A percentile compares a stretch with the other conserved stretches of the same genome.
Evolutionary conservation across 805 yeast species (phyloP).

Genomic region (Candida ortonii): DNA sequence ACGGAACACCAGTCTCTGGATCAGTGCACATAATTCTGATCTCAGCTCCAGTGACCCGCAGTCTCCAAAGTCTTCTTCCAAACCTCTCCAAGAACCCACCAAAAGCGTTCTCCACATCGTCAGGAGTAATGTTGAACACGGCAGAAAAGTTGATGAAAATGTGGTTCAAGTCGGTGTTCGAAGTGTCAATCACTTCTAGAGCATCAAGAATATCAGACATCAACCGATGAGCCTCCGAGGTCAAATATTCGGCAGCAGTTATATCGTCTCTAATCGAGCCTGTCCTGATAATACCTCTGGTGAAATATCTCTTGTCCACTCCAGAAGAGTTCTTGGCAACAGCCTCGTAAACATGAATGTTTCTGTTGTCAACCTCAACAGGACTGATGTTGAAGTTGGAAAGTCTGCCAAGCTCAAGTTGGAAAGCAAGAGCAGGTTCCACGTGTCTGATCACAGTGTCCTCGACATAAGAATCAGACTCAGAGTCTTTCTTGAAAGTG

Average conservation of each 20-base stretch:
- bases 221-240: constrained; percentile 93
- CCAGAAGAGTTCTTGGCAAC: constrained; percentile 85
- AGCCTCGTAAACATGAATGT: constrained; percentile 96
- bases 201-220: constrained; percentile 96
- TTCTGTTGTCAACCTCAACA: constrained; percentile 92
- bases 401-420: constrained; percentile 89
- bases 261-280: constrained; percentile 93
- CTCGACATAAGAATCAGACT: constrained; percentile 77
- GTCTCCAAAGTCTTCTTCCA: constrained; percentile 94
- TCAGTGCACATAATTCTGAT: constrained; percentile 94
- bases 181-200: constrained; percentile 87
- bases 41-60: constrained; percentile 96
- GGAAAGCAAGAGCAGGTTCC: constrained; percentile 98
- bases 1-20: constrained; percentile 79
- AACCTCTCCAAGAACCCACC: constrained; percentile 97
- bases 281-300: constrained; percentile 95
- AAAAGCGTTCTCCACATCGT: constrained; percentile 95
- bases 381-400: constrained; percentile 95
- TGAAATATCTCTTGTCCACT: constrained; percentile 91
- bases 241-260: constrained; percentile 87
- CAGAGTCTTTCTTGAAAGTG: constrained; percentile 61
- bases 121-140: constrained; percentile 89
- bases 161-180: constrained; percentile 94
- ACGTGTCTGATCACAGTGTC: constrained; percentile 95
- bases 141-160: constrained; percentile 97